phyloP scores from a whole-genome alignment of 2,329 filamentous ascomycete species.

The Trichophyton equinum region DNA sequence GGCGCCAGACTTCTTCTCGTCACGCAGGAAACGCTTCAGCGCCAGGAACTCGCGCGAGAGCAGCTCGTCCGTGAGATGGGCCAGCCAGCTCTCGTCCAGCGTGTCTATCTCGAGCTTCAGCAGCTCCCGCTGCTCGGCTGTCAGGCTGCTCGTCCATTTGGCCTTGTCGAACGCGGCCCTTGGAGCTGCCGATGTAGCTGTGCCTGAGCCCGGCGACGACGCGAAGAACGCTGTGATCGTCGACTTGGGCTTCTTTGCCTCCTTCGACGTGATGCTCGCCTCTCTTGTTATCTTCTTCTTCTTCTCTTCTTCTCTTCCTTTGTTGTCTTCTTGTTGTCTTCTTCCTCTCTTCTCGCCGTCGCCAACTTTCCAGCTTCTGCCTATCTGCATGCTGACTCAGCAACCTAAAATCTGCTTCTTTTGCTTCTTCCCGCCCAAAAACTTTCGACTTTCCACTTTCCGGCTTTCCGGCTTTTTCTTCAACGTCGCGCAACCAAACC shows the following conservation, averaged over 20 bases:
- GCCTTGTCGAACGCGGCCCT: slow-evolving; percentile 63
- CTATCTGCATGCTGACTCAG: too few relatives aligned
- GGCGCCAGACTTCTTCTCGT: slow-evolving; percentile 58
- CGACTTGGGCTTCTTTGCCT: slow-evolving; percentile 56
- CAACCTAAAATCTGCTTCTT: too few relatives aligned
- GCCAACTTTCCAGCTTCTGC: background rate
- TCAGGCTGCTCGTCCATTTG: slow-evolving; percentile 74
- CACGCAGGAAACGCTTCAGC: slow-evolving; percentile 74
- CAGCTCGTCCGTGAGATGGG: slow-evolving; percentile 76
- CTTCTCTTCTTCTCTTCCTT: background rate
- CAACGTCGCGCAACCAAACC: too few relatives aligned
- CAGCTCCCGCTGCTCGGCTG: slow-evolving; percentile 66
- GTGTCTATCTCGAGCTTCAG: slow-evolving; percentile 86
- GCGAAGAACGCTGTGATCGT: slow-evolving; percentile 86
- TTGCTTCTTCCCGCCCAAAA: too few relatives aligned
- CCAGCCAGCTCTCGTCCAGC: slow-evolving; percentile 81
- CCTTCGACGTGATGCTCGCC: background rate
- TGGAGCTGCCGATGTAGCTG: background rate
- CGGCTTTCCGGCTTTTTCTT: background rate
- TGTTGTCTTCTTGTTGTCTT: background rate
- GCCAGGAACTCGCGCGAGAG: slow-evolving; percentile 67
- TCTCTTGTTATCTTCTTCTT: background rate
- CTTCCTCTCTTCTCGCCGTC: background rate
- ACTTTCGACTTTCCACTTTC: too few relatives aligned
- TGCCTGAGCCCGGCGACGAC: slow-evolving; percentile 3